phyloP scores from a whole-genome alignment of 108 stramenopile genomes.

The Mediolabrus comicus region DNA sequence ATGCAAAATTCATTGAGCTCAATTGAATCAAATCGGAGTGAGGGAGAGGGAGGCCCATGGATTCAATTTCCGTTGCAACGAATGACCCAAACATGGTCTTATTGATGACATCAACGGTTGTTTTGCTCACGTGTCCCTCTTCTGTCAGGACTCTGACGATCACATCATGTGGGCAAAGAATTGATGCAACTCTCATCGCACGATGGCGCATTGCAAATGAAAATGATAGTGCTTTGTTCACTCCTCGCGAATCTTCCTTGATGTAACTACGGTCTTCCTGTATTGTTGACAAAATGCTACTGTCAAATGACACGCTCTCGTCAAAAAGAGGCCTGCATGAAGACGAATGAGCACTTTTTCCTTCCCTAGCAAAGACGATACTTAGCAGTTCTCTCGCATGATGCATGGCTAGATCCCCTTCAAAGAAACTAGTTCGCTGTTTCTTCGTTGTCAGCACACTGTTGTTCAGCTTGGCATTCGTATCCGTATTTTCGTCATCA shows the following conservation, averaged over 20 bases:
- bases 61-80: slow-evolving; percentile 85
- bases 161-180: slow-evolving; percentile 78
- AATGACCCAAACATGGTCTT: slow-evolving; percentile 73
- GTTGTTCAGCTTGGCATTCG: slow-evolving; percentile 17
- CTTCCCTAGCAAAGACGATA: slow-evolving; percentile 71
- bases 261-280: neutral
- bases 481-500: slow-evolving; percentile 47
- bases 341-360: slow-evolving; percentile 18
- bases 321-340: slow-evolving; percentile 40
- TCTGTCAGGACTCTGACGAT: slow-evolving; percentile 60
- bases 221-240: slow-evolving; percentile 34
- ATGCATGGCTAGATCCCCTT: slow-evolving; percentile 44
- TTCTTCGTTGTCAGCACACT: slow-evolving; percentile 9
- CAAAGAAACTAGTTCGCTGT: slow-evolving; percentile 33
- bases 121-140: slow-evolving; percentile 42
- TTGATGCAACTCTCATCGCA: slow-evolving; percentile 71
- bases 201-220: slow-evolving; percentile 89
- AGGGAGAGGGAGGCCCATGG: slow-evolving; percentile 83
- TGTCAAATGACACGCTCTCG: slow-evolving; percentile 4
- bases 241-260: slow-evolving; percentile 5
- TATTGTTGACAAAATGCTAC: slow-evolving; percentile 7
- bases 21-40: slow-evolving; percentile 77
- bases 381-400: slow-evolving; percentile 71
- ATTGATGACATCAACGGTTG: slow-evolving; percentile 37
- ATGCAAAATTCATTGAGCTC: slow-evolving; percentile 77